Conservation (phyloP, 768 basidiomycete species). For the Lactifluus piperatus region DNA sequence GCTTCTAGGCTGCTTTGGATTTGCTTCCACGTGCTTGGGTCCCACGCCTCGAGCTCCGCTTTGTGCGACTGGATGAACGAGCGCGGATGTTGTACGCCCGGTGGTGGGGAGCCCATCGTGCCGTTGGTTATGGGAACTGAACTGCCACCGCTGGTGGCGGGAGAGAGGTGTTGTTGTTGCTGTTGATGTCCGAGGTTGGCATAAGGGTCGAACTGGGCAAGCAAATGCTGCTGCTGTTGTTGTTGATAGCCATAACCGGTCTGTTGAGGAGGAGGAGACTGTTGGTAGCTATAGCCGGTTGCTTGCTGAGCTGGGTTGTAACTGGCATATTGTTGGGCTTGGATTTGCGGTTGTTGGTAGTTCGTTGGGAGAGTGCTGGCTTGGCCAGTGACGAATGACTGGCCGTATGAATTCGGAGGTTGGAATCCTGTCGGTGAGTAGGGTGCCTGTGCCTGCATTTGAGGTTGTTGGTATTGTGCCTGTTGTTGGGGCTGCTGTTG, state of each 20-base stretch:
- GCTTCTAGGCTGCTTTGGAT: conserved; percentile 51
- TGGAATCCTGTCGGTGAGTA: conserved; percentile 12
- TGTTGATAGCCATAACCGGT: conserved; percentile 17
- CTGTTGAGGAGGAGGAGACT: conserved; percentile 21
- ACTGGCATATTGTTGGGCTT: conserved; percentile 25
- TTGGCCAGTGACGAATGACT: conserved; percentile 17
- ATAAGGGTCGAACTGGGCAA: conserved; percentile 20
- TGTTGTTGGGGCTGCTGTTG: conserved; percentile 14
- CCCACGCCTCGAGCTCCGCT: conserved; percentile 41
- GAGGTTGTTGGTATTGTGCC: conserved; percentile 17
- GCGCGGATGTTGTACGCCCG: conserved; percentile 52
- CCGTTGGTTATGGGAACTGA: neutral
- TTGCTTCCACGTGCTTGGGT: conserved; percentile 23
- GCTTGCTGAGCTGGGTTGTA: conserved; percentile 21
- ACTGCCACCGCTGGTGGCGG: neutral
- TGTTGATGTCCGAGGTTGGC: conserved; percentile 3
- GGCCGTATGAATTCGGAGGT: conserved; percentile 2
- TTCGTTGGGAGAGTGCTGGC: conserved; percentile 13
- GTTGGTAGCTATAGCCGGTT: conserved; percentile 9
- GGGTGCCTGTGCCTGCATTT: conserved; percentile 16
- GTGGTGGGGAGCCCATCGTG: conserved; percentile 10
- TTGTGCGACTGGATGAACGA: conserved; percentile 61
- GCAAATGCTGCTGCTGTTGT: conserved; percentile 8
- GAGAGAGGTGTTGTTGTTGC: no score
- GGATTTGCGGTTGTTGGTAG: conserved; percentile 24